These are phyloP conservation scores for Chaetoscypha palmicola DNA, from an alignment of 2,329 filamentous ascomycete genomes.

Conservation along the genomic window DNA sequence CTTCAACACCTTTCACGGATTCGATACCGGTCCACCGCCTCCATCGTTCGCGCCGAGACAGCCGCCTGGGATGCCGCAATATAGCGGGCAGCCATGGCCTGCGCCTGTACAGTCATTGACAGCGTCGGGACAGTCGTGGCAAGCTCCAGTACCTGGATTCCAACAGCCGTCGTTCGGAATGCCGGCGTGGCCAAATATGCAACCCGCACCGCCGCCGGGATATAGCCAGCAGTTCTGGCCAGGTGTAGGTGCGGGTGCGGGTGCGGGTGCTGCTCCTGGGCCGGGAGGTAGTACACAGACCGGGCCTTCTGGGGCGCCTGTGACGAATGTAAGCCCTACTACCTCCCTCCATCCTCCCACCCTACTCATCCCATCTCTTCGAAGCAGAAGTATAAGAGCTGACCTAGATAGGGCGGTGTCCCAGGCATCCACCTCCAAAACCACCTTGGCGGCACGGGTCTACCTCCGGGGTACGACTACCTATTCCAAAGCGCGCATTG, in stretches of 20 bases:
- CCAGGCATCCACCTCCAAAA: slow-evolving; percentile 25
- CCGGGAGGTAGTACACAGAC: no score
- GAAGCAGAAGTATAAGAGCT: no score
- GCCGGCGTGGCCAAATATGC: neutral
- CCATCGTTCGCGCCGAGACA: slow-evolving; percentile 10
- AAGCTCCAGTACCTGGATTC: neutral
- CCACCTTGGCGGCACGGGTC: slow-evolving; percentile 50
- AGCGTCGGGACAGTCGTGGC: no score
- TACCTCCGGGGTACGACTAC: slow-evolving; percentile 57
- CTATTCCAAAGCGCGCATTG: slow-evolving; percentile 52
- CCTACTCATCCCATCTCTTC: no score
- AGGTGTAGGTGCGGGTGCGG: neutral
- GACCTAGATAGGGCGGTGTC: no score
- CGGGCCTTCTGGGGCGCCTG: no score
- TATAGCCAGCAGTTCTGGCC: neutral
- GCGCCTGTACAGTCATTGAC: no score
- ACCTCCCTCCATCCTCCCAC: no score
- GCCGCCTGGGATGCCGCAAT: no score
- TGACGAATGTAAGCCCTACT: no score
- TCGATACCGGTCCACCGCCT: slow-evolving; percentile 22
- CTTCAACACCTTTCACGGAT: slow-evolving; percentile 25
- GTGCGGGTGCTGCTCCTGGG: no score
- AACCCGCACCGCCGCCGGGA: neutral
- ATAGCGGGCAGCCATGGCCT: neutral
- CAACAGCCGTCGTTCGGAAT: neutral